Conservation (phyloP, 2,329 filamentous ascomycete species). For the Neonectria faginata region DNA sequence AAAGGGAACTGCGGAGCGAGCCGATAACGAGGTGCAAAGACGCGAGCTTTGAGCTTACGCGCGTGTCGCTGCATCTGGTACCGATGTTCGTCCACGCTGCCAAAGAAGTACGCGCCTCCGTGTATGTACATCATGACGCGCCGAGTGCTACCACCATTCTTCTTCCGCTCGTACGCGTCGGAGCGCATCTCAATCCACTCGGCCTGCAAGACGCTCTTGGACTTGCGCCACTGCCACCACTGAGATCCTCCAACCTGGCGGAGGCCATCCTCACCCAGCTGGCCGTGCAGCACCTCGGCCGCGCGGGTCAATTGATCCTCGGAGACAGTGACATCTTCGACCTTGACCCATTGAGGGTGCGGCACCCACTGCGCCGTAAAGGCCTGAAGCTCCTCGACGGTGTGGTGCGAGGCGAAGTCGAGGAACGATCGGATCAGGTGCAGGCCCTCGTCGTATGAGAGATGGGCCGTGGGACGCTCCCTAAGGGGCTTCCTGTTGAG, state of each 20-base stretch:
- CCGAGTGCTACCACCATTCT: conserved; percentile 68
- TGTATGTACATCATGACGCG: conserved; percentile 95
- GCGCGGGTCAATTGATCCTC: conserved; percentile 72
- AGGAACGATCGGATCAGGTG: conserved; percentile 89
- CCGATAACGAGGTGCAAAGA: conserved; percentile 88
- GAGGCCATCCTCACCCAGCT: conserved; percentile 83
- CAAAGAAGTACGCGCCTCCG: conserved; percentile 95
- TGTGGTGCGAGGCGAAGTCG: conserved; percentile 85
- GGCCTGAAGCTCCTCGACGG: conserved; percentile 90
- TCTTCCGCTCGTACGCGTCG: conserved; percentile 76
- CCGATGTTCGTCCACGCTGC: conserved; percentile 95
- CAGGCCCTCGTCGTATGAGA: conserved; percentile 94
- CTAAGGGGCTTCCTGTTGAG: conserved; percentile 80
- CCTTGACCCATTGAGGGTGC: conserved; percentile 86
- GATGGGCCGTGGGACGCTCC: conserved; percentile 86
- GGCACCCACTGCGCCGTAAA: conserved; percentile 96
- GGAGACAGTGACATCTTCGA: conserved; percentile 75
- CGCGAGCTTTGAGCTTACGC: conserved; percentile 88
- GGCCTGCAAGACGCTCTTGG: conserved; percentile 74
- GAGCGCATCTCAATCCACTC: conserved; percentile 98
- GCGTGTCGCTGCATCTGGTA: conserved; percentile 98
- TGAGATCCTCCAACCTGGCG: conserved; percentile 80
- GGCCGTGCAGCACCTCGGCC: conserved; percentile 74
- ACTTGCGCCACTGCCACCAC: conserved; percentile 91
- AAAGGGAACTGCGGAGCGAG: conserved; percentile 95